Conservation (phyloP, 192 early-diverging fungal genomes). For the Entomortierella parvispora region DNA sequence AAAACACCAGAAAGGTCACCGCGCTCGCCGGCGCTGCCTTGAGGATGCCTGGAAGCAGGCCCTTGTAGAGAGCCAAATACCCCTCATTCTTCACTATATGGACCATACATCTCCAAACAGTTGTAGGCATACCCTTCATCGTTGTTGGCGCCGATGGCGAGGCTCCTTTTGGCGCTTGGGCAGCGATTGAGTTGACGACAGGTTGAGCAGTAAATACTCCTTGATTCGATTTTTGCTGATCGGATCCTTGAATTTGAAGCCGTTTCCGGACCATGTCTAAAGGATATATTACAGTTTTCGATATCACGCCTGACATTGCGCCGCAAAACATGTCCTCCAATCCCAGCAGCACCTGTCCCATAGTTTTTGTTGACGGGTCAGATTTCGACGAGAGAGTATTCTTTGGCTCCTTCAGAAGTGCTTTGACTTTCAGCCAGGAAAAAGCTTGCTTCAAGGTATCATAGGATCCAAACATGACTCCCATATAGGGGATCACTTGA, state of each 20-base stretch:
- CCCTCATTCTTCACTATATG: slow-evolving; percentile 84
- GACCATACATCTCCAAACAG: slow-evolving; percentile 66
- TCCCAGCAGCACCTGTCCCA: slow-evolving; percentile 24
- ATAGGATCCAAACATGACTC: slow-evolving; percentile 88
- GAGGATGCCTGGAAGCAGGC: slow-evolving; percentile 83
- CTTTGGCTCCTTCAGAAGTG: background rate
- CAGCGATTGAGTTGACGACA: background rate
- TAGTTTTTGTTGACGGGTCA: background rate
- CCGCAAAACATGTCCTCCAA: slow-evolving; percentile 80
- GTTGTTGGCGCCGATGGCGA: slow-evolving; percentile 34
- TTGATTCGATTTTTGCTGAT: slow-evolving; percentile 33
- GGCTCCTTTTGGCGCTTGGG: slow-evolving; percentile 28
- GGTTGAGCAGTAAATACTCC: background rate
- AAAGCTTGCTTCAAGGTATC: slow-evolving; percentile 63
- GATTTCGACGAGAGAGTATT: background rate
- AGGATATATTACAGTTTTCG: slow-evolving; percentile 90
- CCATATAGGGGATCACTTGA: slow-evolving; percentile 97
- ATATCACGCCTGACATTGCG: slow-evolving; percentile 80
- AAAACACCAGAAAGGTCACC: slow-evolving; percentile 88
- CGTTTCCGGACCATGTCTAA: slow-evolving; percentile 88
- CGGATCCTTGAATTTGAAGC: slow-evolving; percentile 65
- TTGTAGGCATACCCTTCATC: slow-evolving; percentile 44
- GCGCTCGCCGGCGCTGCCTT: slow-evolving; percentile 90
- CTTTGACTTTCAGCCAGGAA: slow-evolving; percentile 39
- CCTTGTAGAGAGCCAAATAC: slow-evolving; percentile 86